Evolutionary conservation across 2,329 filamentous ascomycete species (phyloP).

Genomic region (Zalaria obscura): DNA sequence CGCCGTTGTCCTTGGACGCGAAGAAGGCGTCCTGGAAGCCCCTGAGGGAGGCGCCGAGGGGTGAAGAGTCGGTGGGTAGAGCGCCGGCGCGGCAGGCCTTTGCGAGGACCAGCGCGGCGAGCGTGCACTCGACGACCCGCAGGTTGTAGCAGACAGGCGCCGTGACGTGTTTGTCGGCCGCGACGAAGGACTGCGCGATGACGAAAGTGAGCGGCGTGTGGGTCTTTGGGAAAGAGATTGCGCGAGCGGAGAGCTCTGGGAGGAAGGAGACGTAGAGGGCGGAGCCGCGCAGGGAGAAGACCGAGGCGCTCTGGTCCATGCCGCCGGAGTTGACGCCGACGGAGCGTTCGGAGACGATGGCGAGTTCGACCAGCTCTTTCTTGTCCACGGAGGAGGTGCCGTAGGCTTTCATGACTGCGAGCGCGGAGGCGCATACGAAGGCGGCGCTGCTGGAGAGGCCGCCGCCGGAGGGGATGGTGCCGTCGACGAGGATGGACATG

Average conservation of each 20-base stretch:
- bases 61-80: conserved; percentile 65
- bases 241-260: conserved; percentile 59
- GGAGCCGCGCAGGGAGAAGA: conserved; percentile 75
- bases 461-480: conserved; percentile 80
- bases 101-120: conserved; percentile 59
- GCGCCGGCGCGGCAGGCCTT: conserved; percentile 44
- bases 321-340: conserved; percentile 96
- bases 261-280: conserved; percentile 85
- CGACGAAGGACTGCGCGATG: conserved; percentile 87
- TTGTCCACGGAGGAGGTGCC: conserved; percentile 69
- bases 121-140: conserved; percentile 84
- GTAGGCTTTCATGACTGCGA: conserved; percentile 80
- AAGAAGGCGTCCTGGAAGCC: conserved; percentile 82
- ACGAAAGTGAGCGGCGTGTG: conserved; percentile 78
- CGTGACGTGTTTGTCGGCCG: conserved; percentile 87
- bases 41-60: conserved; percentile 67
- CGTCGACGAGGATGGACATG: conserved; percentile 83
- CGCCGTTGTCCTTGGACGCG: conserved; percentile 29
- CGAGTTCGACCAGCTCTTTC: conserved; percentile 79
- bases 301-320: conserved; percentile 95
- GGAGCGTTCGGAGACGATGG: conserved; percentile 83
- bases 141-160: conserved; percentile 93
- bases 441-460: conserved; percentile 89
- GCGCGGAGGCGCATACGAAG: conserved; percentile 77
- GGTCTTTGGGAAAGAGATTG: conserved; percentile 70